Evolutionary conservation across 345 rosid genomes (phyloP), one percentile per base, ranked within the genome.

Genomic region (Acer yangbiense): DNA sequence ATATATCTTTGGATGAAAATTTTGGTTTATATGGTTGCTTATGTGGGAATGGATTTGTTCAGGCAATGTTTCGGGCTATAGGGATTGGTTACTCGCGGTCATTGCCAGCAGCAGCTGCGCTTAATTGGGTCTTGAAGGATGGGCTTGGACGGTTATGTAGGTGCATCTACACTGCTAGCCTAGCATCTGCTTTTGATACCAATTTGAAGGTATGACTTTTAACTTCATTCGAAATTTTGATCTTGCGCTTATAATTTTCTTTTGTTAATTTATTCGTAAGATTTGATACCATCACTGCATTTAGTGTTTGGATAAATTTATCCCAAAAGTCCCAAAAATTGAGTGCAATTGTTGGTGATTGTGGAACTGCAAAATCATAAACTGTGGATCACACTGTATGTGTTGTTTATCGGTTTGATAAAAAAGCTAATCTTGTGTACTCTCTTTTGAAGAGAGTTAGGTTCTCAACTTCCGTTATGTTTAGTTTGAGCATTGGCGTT

Each of bases 41-140:
- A 58, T 27, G 39, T 55, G 62, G 76, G 77, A 69, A 73, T 63
- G 18, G 55, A 1, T 29, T 76, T 70, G 35, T 82, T 54, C 83
- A 92, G 96, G 96, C 97, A 0, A 91, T 94, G 96, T 91, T 94
- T 86, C 83, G 96, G 77, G 98, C 97, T 27, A 90, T 94, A 43
- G 98, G 98, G 43, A 86, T 94, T 76, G 98, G 98, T 55, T 86
- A 87, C 65, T 90, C 97, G 16, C 92, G 87, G 18, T 90, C 98
- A 46, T 91, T 94, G 39, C 90, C 97, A 39, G 88, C 97, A 23
- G 93, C 98, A 58, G 97, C 98, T 74, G 98, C 98, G 13, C 84
- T 92, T 75, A 94, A 94, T 75, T 94, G 97, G 98, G 90, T 92
- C 69, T 82, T 94, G 77, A 94, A 94, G 83, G 96, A 94, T 73